Percentiles rank a stretch among this genome's conserved stretches.
phyloP scores from a whole-genome alignment of 139 green algal genomes.

The Coelastrella sp. region DNA sequence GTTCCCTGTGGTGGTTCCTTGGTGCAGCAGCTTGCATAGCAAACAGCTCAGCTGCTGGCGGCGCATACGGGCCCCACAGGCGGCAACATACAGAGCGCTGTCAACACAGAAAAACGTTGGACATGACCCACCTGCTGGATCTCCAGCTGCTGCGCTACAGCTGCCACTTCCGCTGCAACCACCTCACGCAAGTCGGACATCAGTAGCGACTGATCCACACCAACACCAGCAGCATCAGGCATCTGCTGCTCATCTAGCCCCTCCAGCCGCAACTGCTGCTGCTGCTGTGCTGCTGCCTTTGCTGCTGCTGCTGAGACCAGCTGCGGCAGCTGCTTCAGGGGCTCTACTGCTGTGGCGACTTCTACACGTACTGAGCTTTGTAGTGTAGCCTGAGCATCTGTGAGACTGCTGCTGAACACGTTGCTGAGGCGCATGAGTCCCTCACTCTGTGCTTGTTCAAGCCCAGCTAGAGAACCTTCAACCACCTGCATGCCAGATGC shows the following conservation, averaged over 20 bases:
- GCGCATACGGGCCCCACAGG: too few species aligned
- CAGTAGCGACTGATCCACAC: conserved; percentile 11
- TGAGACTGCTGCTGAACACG: conserved; percentile 55
- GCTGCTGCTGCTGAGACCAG: conserved; percentile 56
- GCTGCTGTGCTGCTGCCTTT: conserved; percentile 43
- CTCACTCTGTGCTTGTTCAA: conserved; percentile 68
- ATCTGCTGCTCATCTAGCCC: not conserved
- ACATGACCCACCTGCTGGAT: conserved; percentile 29
- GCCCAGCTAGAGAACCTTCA: conserved; percentile 65
- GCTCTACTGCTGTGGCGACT: conserved; percentile 52
- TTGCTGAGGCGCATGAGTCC: conserved; percentile 58
- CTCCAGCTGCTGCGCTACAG: conserved; percentile 39
- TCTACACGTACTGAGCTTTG: conserved; percentile 64
- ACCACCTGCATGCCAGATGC: conserved; percentile 52
- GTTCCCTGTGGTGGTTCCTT: too few species aligned
- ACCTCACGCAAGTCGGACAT: conserved; percentile 36
- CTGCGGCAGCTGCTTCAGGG: conserved; percentile 54
- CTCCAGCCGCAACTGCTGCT: conserved; percentile 29
- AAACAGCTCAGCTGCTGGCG: too few species aligned
- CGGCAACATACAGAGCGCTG: not conserved
- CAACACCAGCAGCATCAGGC: not conserved
- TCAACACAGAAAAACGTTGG: not conserved
- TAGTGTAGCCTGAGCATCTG: conserved; percentile 65
- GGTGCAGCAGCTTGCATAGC: too few species aligned
- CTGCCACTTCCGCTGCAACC: conserved; percentile 53